A percentile compares a stretch with the other conserved stretches of the same genome.
Evolutionary conservation across 2,329 filamentous ascomycete genomes (phyloP).

Genomic region (Botryotinia calthae): DNA sequence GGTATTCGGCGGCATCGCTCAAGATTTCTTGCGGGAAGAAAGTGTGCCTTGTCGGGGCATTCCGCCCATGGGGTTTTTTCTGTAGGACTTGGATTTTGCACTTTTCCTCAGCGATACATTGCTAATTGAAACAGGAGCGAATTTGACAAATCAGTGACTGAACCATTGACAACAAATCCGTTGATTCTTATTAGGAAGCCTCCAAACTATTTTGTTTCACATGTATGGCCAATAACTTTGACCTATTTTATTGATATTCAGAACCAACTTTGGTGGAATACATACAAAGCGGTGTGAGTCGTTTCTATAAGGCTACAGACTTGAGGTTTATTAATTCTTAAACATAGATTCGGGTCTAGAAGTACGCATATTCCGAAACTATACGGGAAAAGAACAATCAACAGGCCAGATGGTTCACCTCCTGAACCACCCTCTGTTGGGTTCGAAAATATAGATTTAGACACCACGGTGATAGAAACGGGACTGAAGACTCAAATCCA

Average conservation of each 20-base stretch:
- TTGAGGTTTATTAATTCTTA: background rate
- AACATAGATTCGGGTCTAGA: background rate
- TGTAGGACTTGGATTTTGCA: background rate
- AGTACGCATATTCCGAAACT: constrained; percentile 7
- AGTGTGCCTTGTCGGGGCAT: constrained; percentile 6
- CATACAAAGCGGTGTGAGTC: background rate
- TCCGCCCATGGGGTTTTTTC: constrained; percentile 15
- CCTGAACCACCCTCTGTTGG: background rate
- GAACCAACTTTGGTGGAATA: constrained; percentile 13
- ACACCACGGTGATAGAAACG: background rate
- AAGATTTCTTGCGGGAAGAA: background rate
- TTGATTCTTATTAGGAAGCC: constrained; percentile 1
- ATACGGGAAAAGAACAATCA: constrained; percentile 7
- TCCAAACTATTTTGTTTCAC: background rate
- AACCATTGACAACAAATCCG: background rate
- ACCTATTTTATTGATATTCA: constrained; percentile 14
- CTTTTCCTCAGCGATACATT: background rate
- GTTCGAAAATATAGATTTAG: background rate
- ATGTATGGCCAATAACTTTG: constrained; percentile 1
- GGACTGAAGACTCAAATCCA: background rate
- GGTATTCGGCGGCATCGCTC: constrained; percentile 4
- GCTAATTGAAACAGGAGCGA: constrained; percentile 4
- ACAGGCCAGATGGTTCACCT: background rate
- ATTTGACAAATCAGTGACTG: constrained; percentile 5
- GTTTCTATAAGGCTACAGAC: background rate